Base-by-base conservation (phyloP, 2,329 filamentous ascomycete genomes). In the Talaromyces amestolkiae region DNA sequence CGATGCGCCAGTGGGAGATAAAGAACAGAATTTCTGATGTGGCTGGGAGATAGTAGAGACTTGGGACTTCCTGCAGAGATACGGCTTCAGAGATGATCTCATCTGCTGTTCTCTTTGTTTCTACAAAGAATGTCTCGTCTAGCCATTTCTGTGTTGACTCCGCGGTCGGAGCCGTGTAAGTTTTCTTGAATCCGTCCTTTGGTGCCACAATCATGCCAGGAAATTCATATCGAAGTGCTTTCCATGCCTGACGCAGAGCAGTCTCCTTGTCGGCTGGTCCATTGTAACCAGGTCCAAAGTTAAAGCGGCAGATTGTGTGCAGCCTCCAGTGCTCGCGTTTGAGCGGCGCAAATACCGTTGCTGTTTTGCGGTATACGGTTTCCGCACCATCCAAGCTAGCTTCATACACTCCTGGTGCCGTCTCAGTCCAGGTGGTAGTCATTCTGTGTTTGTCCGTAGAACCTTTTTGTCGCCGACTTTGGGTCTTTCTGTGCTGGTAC, bases 311-410 rank as follows among this genome's bases (percentile, higher is more conserved):
- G 27, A 64, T 43, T n/a, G 58, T 54, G 54, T 67, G 61, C 15
- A 67, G 7, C 2, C 66, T 47, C 63, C 64, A 67, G 37, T 67
- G 66, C 19, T 67, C 66, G 11, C 54, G 49, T 39, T 51, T 51
- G 10, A 51, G 37, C 7, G 47, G 45, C 22, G 35, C 37, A 43
- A 66, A 64, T 1, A 53, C 33, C 11, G 59, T 65, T 17, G 58
- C 61, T 1, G 49, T 51, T 24, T 51, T 54, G 3, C 58, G 58
- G 49, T 65, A 65, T 13, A 65, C 58, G 1, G 61, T 65, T 58
- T 65, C 64, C 13, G 58, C 58, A n/a, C 64, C 64, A 33, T 54
- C 58, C 17, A 65, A 87, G 69, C 49, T 58, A 37, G 56, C 56
- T 22, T 58, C 37, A 27, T 58, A 58, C 19, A 58, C 56, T 8